phyloP scores from a whole-genome alignment of 1,284 basidiomycete genomes.

The Ustilago lituana region DNA sequence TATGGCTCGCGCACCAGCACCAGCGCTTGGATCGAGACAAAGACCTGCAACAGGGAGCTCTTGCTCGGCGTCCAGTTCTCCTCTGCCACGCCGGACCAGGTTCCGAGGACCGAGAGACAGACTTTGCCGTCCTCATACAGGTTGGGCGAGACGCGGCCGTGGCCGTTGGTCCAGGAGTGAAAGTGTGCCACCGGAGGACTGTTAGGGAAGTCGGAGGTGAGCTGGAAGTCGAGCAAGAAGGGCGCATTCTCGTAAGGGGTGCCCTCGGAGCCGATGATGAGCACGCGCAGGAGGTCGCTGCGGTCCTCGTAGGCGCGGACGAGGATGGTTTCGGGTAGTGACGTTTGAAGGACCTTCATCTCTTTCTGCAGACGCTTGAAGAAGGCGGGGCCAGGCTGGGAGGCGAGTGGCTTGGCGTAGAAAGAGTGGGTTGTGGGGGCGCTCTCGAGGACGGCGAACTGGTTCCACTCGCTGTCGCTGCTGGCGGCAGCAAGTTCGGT shows the following conservation, averaged over 20 bases:
- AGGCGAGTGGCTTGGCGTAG: conserved; percentile 17
- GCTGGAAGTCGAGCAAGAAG: conserved; percentile 92
- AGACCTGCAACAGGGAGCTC: conserved; percentile 87
- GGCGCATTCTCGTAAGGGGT: conserved; percentile 88
- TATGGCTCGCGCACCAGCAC: conserved; percentile 91
- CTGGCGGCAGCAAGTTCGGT: conserved; percentile 21
- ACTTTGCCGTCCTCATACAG: conserved; percentile 96
- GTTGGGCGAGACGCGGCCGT: conserved; percentile 79
- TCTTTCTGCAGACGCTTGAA: conserved; percentile 80
- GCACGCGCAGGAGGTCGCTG: conserved; percentile 81
- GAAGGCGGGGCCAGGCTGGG: conserved; percentile 73
- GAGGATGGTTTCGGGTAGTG: conserved; percentile 70
- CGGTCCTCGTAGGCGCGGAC: conserved; percentile 76
- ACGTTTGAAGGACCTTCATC: conserved; percentile 80
- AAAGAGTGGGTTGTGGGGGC: conserved; percentile 52
- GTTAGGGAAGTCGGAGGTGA: conserved; percentile 79
- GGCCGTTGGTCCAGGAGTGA: conserved; percentile 91
- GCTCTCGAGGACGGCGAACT: conserved; percentile 50
- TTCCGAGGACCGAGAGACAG: conserved; percentile 88
- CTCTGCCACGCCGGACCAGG: conserved; percentile 77
- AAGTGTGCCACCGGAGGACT: conserved; percentile 89
- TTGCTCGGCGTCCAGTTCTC: conserved; percentile 71
- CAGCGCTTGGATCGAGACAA: conserved; percentile 91
- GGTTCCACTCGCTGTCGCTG: conserved; percentile 30
- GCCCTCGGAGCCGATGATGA: conserved; percentile 91